phyloP scores from a whole-genome alignment of 805 yeast species.

The Candida ulmi region DNA sequence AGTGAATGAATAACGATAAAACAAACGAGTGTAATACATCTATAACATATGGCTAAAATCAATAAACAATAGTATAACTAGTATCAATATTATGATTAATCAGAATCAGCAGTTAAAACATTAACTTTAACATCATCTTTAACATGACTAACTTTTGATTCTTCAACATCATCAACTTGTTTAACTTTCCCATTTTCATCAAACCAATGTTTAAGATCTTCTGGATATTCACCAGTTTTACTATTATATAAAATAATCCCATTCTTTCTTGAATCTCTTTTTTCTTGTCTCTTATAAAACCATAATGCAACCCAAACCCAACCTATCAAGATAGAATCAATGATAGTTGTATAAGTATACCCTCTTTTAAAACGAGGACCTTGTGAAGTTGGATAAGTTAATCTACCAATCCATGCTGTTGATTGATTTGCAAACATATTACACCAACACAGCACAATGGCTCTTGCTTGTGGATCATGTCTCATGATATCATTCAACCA shows the following conservation, averaged over 20 bases:
- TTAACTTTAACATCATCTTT: no score
- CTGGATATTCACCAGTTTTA: slow-evolving; percentile 17
- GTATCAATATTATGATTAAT: no score
- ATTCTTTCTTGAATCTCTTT: slow-evolving; percentile 28
- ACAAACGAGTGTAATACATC: no score
- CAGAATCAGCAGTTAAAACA: no score
- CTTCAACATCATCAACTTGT: background rate
- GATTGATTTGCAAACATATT: slow-evolving; percentile 46
- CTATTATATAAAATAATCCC: slow-evolving; percentile 30
- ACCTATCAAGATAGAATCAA: slow-evolving; percentile 21
- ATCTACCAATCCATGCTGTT: slow-evolving; percentile 42
- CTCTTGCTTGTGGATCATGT: slow-evolving; percentile 46
- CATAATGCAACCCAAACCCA: slow-evolving; percentile 19
- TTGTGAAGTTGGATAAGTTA: slow-evolving; percentile 34
- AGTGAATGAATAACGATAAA: no score
- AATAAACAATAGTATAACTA: no score
- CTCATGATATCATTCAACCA: slow-evolving; percentile 57
- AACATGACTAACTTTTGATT: no score
- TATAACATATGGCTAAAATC: no score
- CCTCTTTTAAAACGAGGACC: slow-evolving; percentile 54
- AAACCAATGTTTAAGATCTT: slow-evolving; percentile 8
- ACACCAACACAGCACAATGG: slow-evolving; percentile 43
- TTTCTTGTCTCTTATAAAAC: slow-evolving; percentile 35
- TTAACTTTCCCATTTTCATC: slow-evolving; percentile 1
- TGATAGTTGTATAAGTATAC: slow-evolving; percentile 35